A percentile compares a stretch with the other conserved stretches of the same genome.
phyloP scores from a whole-genome alignment of 78 protist genomes.

The Cyanophora paradoxa region DNA sequence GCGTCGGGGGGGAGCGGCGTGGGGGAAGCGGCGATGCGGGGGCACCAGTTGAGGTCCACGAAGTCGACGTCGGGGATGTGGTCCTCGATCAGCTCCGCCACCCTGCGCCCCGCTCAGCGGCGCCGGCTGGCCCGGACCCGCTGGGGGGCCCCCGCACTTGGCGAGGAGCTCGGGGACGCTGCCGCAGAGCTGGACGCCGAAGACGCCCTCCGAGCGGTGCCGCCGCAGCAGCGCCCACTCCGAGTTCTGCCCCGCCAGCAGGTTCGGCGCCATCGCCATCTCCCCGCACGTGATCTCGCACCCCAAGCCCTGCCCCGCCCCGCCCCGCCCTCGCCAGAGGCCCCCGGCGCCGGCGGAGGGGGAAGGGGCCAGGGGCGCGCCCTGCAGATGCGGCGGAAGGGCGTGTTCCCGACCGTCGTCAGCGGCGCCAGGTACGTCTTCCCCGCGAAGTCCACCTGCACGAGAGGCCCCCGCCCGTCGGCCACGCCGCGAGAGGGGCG shows the following conservation, averaged over 20 bases:
- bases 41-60: slow-evolving; percentile 86
- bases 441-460: slow-evolving; percentile 63
- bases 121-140: not conserved
- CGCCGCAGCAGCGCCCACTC: slow-evolving; percentile 24
- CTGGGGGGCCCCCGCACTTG: not conserved
- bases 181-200: slow-evolving; percentile 88
- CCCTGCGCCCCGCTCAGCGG: not conserved
- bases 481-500: too few species aligned
- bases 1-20: too few species aligned
- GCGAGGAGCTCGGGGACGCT: slow-evolving; percentile 18
- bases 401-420: slow-evolving; percentile 97
- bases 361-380: too few species aligned
- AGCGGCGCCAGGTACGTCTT: slow-evolving; percentile 92
- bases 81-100: not conserved
- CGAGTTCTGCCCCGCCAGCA: not conserved
- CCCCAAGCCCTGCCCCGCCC: too few species aligned
- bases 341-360: too few species aligned
- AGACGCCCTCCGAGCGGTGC: slow-evolving; percentile 69
- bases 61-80: slow-evolving; percentile 46
- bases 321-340: too few species aligned
- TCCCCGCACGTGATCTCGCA: slow-evolving; percentile 18
- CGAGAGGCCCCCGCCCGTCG: too few species aligned
- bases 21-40: too few species aligned
- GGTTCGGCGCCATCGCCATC: slow-evolving; percentile 14
- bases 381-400: slow-evolving; percentile 91